Evolutionary conservation across 305 asterid genomes (phyloP).

Genomic region (Fraxinus xanthoxyloides): DNA sequence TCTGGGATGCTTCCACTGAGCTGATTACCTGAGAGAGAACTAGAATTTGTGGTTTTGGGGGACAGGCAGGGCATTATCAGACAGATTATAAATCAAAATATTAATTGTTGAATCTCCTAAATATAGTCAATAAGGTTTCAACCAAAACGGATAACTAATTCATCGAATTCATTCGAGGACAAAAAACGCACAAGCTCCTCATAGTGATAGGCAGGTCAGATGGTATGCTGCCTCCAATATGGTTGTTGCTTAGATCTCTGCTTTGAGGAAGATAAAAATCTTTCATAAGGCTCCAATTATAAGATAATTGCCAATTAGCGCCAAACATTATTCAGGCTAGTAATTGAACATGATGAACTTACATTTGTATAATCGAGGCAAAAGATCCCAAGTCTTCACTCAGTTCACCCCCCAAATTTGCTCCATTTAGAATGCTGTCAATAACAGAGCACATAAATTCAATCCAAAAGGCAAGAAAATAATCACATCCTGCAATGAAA

Average conservation of each 20-base stretch:
- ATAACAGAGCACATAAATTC: slow-evolving; percentile 1
- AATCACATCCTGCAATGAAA: not conserved
- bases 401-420: slow-evolving; percentile 69
- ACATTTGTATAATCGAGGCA: slow-evolving; percentile 68
- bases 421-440: slow-evolving; percentile 55
- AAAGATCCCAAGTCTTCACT: slow-evolving; percentile 58
- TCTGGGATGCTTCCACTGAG: slow-evolving; percentile 65
- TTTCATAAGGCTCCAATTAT: slow-evolving; percentile 6
- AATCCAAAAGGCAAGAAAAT: not conserved
- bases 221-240: slow-evolving; percentile 82
- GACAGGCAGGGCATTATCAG: slow-evolving; percentile 21
- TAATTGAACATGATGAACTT: slow-evolving; percentile 27
- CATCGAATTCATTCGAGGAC: slow-evolving; percentile 17
- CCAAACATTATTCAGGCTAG: not conserved
- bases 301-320: not conserved
- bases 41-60: slow-evolving; percentile 31
- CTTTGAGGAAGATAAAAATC: slow-evolving; percentile 18
- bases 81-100: slow-evolving; percentile 8
- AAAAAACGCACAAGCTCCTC: slow-evolving; percentile 60
- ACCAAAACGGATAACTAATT: not conserved
- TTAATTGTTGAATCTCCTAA: not conserved
- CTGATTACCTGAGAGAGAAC: slow-evolving; percentile 69
- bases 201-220: slow-evolving; percentile 65
- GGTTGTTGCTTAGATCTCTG: slow-evolving; percentile 85
- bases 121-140: not conserved